phyloP scores from a whole-genome alignment of 2,329 filamentous ascomycete genomes.

The Cladosporium phlei region DNA sequence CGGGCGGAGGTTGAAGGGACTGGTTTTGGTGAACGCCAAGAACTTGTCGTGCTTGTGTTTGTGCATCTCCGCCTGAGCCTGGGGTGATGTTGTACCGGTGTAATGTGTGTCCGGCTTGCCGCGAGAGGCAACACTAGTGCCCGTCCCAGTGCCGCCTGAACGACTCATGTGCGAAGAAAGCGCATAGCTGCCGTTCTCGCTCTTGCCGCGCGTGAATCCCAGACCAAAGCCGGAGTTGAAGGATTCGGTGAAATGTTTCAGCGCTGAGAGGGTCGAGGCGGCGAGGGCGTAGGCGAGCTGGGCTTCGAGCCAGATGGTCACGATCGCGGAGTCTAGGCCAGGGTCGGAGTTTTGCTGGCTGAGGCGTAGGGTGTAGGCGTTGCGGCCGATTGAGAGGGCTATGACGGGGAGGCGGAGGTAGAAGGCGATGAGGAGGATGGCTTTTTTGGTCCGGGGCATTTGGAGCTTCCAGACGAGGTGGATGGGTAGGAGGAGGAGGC shows the following conservation, averaged over 20 bases:
- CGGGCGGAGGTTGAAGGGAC: too few species aligned
- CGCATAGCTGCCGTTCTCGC: conserved; percentile 24
- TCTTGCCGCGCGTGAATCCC: conserved; percentile 27
- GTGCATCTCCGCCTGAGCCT: too few species aligned
- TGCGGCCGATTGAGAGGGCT: conserved; percentile 32
- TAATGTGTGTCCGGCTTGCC: background rate
- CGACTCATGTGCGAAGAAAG: conserved; percentile 18
- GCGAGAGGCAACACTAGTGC: background rate
- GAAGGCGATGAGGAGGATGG: conserved; percentile 35
- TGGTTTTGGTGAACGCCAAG: too few species aligned
- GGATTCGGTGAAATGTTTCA: conserved; percentile 38
- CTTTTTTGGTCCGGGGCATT: conserved; percentile 33
- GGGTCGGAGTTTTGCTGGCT: conserved; percentile 25
- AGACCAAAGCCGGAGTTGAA: conserved; percentile 39
- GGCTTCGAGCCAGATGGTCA: conserved; percentile 35
- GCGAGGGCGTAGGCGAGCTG: conserved; percentile 40
- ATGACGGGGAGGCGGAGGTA: conserved; percentile 32
- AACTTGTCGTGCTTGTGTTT: too few species aligned
- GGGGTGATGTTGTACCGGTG: too few species aligned
- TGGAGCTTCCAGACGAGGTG: conserved; percentile 36
- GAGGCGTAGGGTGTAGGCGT: conserved; percentile 31
- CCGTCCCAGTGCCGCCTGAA: too few species aligned
- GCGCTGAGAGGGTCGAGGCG: conserved; percentile 38
- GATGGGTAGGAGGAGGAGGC: conserved; percentile 30
- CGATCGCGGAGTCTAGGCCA: conserved; percentile 30